Evolutionary conservation across 2,329 filamentous ascomycete species (phyloP).

Genomic region (Aspergillus sp.): DNA sequence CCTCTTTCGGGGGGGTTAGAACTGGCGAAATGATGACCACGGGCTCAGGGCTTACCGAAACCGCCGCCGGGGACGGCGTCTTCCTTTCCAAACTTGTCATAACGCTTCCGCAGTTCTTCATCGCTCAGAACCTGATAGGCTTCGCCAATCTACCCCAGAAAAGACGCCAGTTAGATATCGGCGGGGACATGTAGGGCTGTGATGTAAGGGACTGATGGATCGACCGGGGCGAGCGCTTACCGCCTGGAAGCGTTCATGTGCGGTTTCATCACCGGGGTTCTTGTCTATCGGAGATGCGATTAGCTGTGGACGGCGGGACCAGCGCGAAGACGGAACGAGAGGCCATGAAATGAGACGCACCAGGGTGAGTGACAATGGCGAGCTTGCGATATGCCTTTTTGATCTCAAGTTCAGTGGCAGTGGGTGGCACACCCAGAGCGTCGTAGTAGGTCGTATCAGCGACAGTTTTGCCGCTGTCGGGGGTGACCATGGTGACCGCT

Average conservation of each 20-base stretch:
- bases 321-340: neutral
- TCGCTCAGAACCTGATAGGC: slow-evolving; percentile 80
- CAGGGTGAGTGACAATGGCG: slow-evolving; percentile 89
- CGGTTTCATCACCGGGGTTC: slow-evolving; percentile 92
- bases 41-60: slow-evolving; percentile 59
- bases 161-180: neutral
- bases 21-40: neutral
- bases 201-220: slow-evolving; percentile 1
- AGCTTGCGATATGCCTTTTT: slow-evolving; percentile 96
- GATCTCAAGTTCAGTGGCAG: slow-evolving; percentile 86
- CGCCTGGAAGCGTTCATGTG: slow-evolving; percentile 89
- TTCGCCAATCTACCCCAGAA: slow-evolving; percentile 57
- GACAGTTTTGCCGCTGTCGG: slow-evolving; percentile 4
- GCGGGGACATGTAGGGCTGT: neutral
- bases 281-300: slow-evolving; percentile 63
- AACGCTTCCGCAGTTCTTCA: slow-evolving; percentile 79
- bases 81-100: slow-evolving; percentile 97
- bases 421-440: slow-evolving; percentile 76
- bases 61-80: slow-evolving; percentile 85
- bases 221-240: slow-evolving; percentile 44
- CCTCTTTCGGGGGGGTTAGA: slow-evolving; percentile 51
- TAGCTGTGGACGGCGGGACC: slow-evolving; percentile 17
- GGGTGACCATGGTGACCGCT: slow-evolving; percentile 61
- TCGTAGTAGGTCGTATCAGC: slow-evolving; percentile 89
- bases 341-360: slow-evolving; percentile 42